Evolutionary conservation across 495 filamentous ascomycete genomes (phyloP), one percentile per base, ranked within the genome.

Genomic region (Penicillium lividum): DNA sequence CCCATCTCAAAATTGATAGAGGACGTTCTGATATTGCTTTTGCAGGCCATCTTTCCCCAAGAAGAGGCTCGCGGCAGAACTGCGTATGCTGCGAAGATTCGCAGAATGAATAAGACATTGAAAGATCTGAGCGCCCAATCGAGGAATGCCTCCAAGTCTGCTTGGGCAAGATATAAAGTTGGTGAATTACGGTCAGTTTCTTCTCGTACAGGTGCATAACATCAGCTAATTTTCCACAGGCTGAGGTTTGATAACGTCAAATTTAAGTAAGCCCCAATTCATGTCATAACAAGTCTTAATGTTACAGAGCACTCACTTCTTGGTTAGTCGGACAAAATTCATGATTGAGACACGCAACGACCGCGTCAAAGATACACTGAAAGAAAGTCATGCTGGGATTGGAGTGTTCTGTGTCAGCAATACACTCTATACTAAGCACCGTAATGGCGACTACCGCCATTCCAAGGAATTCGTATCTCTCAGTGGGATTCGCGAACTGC

Each of bases 321-420:
- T n/a, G 2, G 22, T 11, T 28, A 58, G 56, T 29, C 38, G 10
- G 8, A 47, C 16, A 18, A 7, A 9, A 16, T 11, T 53, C 5
- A 51, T 59, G 9, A 25, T 59, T 7, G 27, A 16, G 7, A 13
- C 28, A 8, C 54, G 45, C 22, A 56, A 56, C 7, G 6, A 16
- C 3, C 11, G 3, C 31, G 34, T 68, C 8, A 56, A 38, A 9
- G 2, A 30, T 3, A 22, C 25, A n/a, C 57, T 67, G 15, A 16
- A 54, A 28, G 8, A 44, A 45, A 53, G 28, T n/a, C 28, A 57
- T 38, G 48, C 50, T 7, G 56, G 42, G 8, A 11, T 25, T 10
- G 29, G 27, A 5, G 28, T 73, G 4, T 76, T 76, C 27, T 76
- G 71, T 47, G 66, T 76, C 15, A 69, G 73, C 60, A 76, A 74